Evolutionary conservation across 805 yeast genomes (phyloP).

Genomic region (Jamesozyma hellenica): DNA sequence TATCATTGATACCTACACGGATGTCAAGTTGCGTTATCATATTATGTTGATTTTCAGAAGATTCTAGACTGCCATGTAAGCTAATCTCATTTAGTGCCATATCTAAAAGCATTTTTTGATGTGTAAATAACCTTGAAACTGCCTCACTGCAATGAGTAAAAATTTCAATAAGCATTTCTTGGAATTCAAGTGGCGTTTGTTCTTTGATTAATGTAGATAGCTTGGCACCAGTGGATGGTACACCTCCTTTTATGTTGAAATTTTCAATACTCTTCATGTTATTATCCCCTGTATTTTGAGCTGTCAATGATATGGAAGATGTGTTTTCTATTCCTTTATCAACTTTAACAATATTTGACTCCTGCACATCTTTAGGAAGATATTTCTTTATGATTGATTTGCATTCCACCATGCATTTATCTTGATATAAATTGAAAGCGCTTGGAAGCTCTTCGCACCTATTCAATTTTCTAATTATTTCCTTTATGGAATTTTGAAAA

Average conservation of each 20-base stretch:
- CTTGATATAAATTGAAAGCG: conserved; percentile 59
- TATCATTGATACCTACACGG: conserved; percentile 50
- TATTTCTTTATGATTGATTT: conserved; percentile 58
- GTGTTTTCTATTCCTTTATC: background rate
- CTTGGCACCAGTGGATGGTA: conserved; percentile 29
- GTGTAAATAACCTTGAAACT: conserved; percentile 60
- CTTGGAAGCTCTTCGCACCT: conserved; percentile 50
- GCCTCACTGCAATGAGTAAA: conserved; percentile 62
- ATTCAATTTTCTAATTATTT: conserved; percentile 44
- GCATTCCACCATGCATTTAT: conserved; percentile 55
- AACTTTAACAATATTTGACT: background rate
- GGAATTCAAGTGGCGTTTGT: conserved; percentile 67
- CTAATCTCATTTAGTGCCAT: conserved; percentile 43
- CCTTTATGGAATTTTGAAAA: conserved; percentile 36
- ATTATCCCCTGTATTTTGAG: conserved; percentile 1
- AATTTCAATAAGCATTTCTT: conserved; percentile 51
- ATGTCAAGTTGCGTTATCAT: conserved; percentile 55
- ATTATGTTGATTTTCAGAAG: conserved; percentile 24
- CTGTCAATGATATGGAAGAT: conserved; percentile 2
- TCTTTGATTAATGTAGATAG: conserved; percentile 45
- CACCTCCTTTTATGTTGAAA: conserved; percentile 3
- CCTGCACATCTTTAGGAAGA: conserved; percentile 41
- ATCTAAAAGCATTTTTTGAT: conserved; percentile 71
- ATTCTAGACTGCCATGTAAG: conserved; percentile 12
- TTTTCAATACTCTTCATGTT: background rate